A percentile compares a stretch with the other conserved stretches of the same genome.
Conservation (phyloP, 1,139 yeast species). For the Kluyveromyces sp. region DNA sequence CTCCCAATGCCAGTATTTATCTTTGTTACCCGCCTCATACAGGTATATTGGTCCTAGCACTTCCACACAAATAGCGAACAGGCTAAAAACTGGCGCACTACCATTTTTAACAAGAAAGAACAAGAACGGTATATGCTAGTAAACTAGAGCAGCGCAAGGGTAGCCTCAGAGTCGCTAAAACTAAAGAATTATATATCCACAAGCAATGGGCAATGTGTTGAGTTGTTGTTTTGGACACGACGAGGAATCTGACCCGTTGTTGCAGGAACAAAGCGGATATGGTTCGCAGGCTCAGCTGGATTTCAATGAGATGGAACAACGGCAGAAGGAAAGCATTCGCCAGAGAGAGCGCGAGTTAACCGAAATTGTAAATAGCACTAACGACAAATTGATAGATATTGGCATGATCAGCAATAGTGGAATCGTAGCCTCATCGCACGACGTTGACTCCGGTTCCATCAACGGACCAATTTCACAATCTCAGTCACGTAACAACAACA, state of each 20-base stretch:
- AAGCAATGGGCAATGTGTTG: conserved; percentile 18
- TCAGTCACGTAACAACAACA: not conserved
- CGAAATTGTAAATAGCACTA: conserved; percentile 34
- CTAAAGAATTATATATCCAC: no score
- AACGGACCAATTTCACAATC: not conserved
- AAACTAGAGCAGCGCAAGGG: no score
- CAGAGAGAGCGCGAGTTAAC: conserved; percentile 32
- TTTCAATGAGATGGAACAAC: conserved; percentile 23
- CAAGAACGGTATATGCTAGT: no score
- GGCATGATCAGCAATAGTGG: conserved; percentile 31
- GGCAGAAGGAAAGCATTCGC: conserved; percentile 24
- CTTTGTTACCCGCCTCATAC: no score
- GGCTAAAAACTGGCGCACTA: no score
- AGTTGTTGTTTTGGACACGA: conserved; percentile 20
- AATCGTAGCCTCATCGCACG: conserved; percentile 25
- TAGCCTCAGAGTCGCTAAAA: no score
- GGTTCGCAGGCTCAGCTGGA: conserved; percentile 18
- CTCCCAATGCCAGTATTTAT: no score
- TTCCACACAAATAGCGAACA: no score
- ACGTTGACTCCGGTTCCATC: conserved; percentile 5
- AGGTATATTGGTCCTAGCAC: no score
- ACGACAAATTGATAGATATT: conserved; percentile 31
- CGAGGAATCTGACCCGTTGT: conserved; percentile 22
- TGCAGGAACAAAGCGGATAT: conserved; percentile 28
- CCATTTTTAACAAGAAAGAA: no score